These are phyloP conservation scores for Saturnispora saitoi DNA, from an alignment of 805 yeast species.

Conservation along the genomic window DNA sequence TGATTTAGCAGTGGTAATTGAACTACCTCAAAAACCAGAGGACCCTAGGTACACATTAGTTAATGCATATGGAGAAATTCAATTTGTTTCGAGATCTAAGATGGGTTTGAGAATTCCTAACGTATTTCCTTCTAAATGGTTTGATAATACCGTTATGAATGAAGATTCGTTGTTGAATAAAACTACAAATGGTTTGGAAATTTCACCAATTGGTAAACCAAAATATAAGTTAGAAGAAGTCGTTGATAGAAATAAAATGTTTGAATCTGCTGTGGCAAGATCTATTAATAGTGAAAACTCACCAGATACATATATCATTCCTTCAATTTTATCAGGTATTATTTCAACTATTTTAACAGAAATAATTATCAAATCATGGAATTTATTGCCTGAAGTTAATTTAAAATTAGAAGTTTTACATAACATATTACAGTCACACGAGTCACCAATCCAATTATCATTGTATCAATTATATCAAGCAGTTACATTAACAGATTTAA, in stretches of 20 bases:
- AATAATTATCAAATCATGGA: constrained; percentile 25
- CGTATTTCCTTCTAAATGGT: constrained; percentile 36
- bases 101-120: constrained; percentile 48
- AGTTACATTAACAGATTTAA: constrained; percentile 27
- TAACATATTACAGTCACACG: constrained; percentile 27
- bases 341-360: constrained; percentile 23
- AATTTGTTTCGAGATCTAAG: constrained; percentile 36
- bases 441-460: constrained; percentile 36
- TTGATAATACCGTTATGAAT: constrained; percentile 23
- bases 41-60: constrained; percentile 52
- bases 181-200: constrained; percentile 8
- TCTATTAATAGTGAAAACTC: constrained; percentile 14
- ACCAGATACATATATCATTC: constrained; percentile 25
- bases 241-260: constrained; percentile 21
- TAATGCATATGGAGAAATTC: constrained; percentile 47
- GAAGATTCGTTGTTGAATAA: constrained; percentile 20
- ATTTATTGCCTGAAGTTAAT: constrained; percentile 25
- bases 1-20: constrained; percentile 46
- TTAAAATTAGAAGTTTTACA: constrained; percentile 30
- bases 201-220: constrained; percentile 27
- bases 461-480: constrained; percentile 32
- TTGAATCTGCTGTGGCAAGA: constrained; percentile 23
- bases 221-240: constrained; percentile 27
- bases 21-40: constrained; percentile 38
- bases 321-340: constrained; percentile 26